Conservation (phyloP, 768 basidiomycete species). For the Russula sp. region DNA sequence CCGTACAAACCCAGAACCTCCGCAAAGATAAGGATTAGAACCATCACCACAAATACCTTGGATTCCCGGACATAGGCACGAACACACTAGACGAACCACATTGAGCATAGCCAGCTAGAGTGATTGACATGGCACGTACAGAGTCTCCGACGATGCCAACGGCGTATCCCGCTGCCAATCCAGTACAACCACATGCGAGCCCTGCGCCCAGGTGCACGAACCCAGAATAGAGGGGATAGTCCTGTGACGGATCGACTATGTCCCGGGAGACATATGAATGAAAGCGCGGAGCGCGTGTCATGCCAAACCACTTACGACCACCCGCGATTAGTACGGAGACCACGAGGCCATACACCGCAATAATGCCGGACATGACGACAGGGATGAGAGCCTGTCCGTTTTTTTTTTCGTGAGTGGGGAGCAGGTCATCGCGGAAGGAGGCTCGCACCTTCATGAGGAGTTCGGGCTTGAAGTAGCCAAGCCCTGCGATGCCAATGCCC, state of each 20-base stretch:
- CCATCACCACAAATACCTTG: constrained; percentile 91
- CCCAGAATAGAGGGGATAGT: constrained; percentile 70
- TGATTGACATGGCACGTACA: constrained; percentile 29
- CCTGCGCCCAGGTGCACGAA: constrained; percentile 94
- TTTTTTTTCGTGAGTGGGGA: not conserved
- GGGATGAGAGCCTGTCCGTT: constrained; percentile 46
- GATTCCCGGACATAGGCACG: constrained; percentile 97
- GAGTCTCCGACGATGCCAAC: constrained; percentile 99
- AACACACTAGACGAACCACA: constrained; percentile 47
- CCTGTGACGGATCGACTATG: constrained; percentile 22
- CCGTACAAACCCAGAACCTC: constrained; percentile 93
- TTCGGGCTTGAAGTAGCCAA: constrained; percentile 92
- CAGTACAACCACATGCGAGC: constrained; percentile 86
- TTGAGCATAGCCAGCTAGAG: not conserved
- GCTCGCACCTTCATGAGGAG: constrained; percentile 90
- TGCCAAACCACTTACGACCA: constrained; percentile 64
- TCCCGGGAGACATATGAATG: not conserved
- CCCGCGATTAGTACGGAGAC: constrained; percentile 95
- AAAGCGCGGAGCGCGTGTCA: not conserved
- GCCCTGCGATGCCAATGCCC: constrained; percentile 93
- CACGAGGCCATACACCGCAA: constrained; percentile 98
- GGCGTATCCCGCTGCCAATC: constrained; percentile 95
- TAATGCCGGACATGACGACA: constrained; percentile 99
- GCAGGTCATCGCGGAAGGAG: not conserved
- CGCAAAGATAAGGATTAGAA: constrained; percentile 95